A percentile compares a stretch with the other conserved stretches of the same genome.
Evolutionary conservation across 2,329 filamentous ascomycete genomes (phyloP).

Genomic region (Colletotrichum sublineola): DNA sequence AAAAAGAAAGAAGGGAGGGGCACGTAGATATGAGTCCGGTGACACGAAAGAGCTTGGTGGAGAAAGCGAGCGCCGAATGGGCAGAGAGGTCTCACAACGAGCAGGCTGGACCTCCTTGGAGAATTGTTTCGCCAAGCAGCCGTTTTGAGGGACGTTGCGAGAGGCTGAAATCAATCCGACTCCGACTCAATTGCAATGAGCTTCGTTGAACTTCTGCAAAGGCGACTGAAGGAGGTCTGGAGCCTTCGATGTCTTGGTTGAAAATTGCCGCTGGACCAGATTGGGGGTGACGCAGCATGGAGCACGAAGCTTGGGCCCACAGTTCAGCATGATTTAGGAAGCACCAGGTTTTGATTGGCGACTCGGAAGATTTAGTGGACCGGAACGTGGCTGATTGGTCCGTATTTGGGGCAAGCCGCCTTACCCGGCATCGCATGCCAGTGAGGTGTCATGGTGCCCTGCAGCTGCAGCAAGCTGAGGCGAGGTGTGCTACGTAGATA

Average conservation of each 20-base stretch:
- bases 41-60: background rate
- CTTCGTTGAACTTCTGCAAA: background rate
- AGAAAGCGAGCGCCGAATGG: background rate
- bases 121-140: background rate
- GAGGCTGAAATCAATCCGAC: background rate
- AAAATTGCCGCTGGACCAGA: background rate
- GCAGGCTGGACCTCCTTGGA: background rate
- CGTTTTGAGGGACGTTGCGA: background rate
- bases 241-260: constrained; percentile 9
- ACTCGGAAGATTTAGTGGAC: background rate
- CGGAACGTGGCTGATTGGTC: background rate
- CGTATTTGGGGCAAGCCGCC: constrained; percentile 11
- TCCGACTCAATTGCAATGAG: background rate
- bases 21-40: background rate
- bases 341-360: background rate
- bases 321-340: background rate
- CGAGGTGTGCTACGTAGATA: background rate
- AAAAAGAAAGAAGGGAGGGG: background rate
- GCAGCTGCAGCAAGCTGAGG: constrained; percentile 2
- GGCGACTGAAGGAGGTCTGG: background rate
- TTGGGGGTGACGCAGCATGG: background rate
- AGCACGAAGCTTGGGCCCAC: constrained; percentile 8
- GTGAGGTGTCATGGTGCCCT: constrained; percentile 13
- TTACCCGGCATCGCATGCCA: constrained; percentile 6
- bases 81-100: background rate